Evolutionary conservation across 2,329 filamentous ascomycete genomes (phyloP).

Genomic region (Rutstroemia sp.): DNA sequence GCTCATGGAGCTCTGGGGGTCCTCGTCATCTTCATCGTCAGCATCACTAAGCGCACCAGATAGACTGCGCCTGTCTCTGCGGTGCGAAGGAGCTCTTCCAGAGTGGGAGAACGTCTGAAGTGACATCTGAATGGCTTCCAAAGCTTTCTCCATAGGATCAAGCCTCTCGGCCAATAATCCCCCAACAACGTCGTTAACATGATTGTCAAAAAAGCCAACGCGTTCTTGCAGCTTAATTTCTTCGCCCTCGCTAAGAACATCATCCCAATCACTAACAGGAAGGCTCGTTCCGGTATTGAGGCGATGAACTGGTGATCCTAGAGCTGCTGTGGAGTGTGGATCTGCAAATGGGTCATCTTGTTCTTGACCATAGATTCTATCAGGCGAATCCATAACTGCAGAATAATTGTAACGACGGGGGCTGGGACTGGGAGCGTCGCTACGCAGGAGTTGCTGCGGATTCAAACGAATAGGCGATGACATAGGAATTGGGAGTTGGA

Average conservation of each 20-base stretch:
- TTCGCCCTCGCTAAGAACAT: conserved; percentile 72
- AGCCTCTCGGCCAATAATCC: conserved; percentile 69
- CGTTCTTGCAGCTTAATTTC: conserved; percentile 76
- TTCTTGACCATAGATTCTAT: conserved; percentile 44
- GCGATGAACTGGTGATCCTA: conserved; percentile 51
- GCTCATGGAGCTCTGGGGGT: conserved; percentile 64
- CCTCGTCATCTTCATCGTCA: conserved; percentile 74
- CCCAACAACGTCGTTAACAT: conserved; percentile 80
- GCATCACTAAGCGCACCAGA: conserved; percentile 78
- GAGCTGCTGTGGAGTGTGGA: conserved; percentile 33
- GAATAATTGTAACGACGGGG: conserved; percentile 47
- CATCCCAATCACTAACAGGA: conserved; percentile 86
- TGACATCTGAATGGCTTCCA: conserved; percentile 67
- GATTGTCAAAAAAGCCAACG: conserved; percentile 83
- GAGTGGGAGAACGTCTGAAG: conserved; percentile 46
- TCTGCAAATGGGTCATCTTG: conserved; percentile 30
- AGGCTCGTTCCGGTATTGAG: conserved; percentile 56
- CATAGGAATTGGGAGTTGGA: conserved; percentile 34
- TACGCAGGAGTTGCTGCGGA: conserved; percentile 48
- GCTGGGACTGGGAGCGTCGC: conserved; percentile 68
- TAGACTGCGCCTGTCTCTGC: conserved; percentile 54
- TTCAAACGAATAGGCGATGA: conserved; percentile 47
- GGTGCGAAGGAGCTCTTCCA: conserved; percentile 46
- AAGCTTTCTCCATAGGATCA: conserved; percentile 70
- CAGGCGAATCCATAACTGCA: conserved; percentile 37